Evolutionary conservation across 1,284 basidiomycete genomes (phyloP).

Genomic region (Boletellus deceptivus): DNA sequence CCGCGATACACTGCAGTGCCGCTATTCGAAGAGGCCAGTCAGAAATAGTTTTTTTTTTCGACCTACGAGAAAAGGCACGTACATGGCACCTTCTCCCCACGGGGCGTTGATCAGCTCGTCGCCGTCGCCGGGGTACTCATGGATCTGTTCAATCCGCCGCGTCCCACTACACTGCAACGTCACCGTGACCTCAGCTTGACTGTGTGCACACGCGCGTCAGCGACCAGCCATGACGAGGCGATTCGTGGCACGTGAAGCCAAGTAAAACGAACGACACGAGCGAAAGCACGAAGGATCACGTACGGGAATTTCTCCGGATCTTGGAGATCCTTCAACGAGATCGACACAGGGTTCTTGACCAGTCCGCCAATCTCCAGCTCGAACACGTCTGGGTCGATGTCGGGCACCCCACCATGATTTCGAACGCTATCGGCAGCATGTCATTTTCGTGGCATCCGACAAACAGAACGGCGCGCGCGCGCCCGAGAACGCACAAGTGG

Average conservation of each 20-base stretch:
- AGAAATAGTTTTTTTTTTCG: no score
- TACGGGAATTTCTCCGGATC: conserved; percentile 18
- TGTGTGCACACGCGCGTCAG: no score
- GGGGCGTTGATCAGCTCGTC: conserved; percentile 56
- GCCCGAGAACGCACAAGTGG: conserved; percentile 10
- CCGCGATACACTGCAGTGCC: conserved; percentile 48
- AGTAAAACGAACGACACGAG: no score
- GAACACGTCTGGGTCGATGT: conserved; percentile 16
- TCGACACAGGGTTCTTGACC: conserved; percentile 7
- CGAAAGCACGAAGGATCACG: not conserved
- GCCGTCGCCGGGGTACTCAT: conserved; percentile 55
- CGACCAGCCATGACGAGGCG: no score
- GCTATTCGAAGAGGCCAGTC: conserved; percentile 15
- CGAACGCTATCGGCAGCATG: conserved; percentile 3
- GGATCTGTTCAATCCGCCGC: conserved; percentile 52
- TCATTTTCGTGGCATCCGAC: no score
- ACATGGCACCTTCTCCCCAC: conserved; percentile 60
- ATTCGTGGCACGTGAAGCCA: no score
- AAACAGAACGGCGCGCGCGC: no score
- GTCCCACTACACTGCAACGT: conserved; percentile 57
- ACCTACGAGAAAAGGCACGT: conserved; percentile 5
- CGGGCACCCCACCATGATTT: conserved; percentile 17
- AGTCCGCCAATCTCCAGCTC: conserved; percentile 16
- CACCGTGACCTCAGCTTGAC: conserved; percentile 42
- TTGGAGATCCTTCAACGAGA: conserved; percentile 18